phyloP scores from a whole-genome alignment of 2,329 filamentous ascomycete species.

The Scedosporium dehoogii region DNA sequence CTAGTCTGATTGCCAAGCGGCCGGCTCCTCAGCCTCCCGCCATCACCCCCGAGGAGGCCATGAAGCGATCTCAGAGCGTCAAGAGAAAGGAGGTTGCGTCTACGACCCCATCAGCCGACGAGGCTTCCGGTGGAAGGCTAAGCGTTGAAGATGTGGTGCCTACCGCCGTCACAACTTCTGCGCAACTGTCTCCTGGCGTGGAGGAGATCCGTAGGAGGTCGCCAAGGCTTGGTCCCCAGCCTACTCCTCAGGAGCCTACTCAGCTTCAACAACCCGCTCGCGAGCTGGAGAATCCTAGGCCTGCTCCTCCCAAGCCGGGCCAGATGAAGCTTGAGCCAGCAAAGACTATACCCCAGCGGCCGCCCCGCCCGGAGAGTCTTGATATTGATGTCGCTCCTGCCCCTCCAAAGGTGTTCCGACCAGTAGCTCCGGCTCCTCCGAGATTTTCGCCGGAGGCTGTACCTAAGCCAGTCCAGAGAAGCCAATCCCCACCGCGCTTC shows the following conservation, averaged over 20 bases:
- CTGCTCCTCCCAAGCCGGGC: background rate
- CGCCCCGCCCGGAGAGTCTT: slow-evolving; percentile 1
- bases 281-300: background rate
- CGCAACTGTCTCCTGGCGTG: slow-evolving; percentile 38
- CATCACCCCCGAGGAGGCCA: slow-evolving; percentile 21
- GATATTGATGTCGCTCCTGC: background rate
- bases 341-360: background rate
- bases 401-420: background rate
- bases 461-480: background rate
- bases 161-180: slow-evolving; percentile 32
- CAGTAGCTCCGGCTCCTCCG: background rate
- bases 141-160: background rate
- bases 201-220: slow-evolving; percentile 43
- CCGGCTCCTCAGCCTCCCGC: slow-evolving; percentile 26
- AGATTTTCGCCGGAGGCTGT: background rate
- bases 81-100: slow-evolving; percentile 27
- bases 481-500: background rate
- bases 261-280: background rate
- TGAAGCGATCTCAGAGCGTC: slow-evolving; percentile 23
- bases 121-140: background rate
- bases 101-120: background rate
- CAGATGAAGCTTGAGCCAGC: background rate
- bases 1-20: slow-evolving; percentile 23
- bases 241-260: background rate
- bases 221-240: slow-evolving; percentile 26